phyloP scores from a whole-genome alignment of 225 moss, liverwort and hornwort genomes.

The Bryum argenteum region DNA sequence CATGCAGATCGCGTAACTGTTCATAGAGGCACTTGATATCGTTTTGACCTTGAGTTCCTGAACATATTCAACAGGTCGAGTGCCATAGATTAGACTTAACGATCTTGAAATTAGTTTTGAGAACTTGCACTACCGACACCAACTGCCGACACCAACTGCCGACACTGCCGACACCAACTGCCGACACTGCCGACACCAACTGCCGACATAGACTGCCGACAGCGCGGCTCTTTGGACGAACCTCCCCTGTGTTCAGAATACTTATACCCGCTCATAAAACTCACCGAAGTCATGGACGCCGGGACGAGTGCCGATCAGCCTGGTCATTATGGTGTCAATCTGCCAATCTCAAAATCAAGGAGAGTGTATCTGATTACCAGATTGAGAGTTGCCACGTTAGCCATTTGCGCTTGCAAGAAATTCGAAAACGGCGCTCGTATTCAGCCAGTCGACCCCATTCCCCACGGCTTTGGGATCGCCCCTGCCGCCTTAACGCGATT shows the following conservation, averaged over 20 bases:
- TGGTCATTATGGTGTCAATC: not conserved
- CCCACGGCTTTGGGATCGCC: slow-evolving; percentile 17
- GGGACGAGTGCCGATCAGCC: too few species aligned
- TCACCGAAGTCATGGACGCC: not conserved
- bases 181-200: too few species aligned
- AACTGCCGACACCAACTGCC: too few species aligned
- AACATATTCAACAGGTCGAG: not conserved
- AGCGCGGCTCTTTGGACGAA: too few species aligned
- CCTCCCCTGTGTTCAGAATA: not conserved
- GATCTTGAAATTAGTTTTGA: not conserved
- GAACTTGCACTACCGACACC: too few species aligned
- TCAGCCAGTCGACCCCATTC: not conserved
- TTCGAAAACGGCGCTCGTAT: slow-evolving; percentile 16
- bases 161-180: not conserved
- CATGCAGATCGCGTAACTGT: too few species aligned
- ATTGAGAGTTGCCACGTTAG: not conserved
- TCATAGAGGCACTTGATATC: not conserved
- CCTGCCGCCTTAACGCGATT: not conserved
- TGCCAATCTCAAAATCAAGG: not conserved
- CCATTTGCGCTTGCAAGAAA: slow-evolving; percentile 24
- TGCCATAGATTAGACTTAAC: not conserved
- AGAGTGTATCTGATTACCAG: not conserved
- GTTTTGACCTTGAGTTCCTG: not conserved
- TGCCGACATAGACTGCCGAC: too few species aligned
- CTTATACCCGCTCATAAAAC: not conserved